These are phyloP conservation scores for Ormosia semicastrata DNA, from an alignment of 306 rosid genomes.

Conservation along the genomic window DNA sequence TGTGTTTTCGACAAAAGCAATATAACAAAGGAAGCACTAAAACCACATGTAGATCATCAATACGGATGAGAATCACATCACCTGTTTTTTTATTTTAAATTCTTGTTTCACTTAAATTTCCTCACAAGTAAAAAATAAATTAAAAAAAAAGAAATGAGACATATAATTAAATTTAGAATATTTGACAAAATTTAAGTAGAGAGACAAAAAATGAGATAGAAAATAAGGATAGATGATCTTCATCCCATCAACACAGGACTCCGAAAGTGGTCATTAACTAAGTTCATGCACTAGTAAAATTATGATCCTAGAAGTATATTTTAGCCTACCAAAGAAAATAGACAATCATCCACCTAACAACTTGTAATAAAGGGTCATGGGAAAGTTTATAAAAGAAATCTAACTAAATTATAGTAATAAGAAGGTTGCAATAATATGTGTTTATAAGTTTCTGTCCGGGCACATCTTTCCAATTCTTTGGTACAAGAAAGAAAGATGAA, in stretches of 20 bases:
- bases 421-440: not conserved
- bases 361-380: conserved; percentile 26
- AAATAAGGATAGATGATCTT: too few species aligned
- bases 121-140: too few species aligned
- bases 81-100: too few species aligned
- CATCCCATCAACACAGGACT: too few species aligned
- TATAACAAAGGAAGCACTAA: not conserved
- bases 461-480: not conserved
- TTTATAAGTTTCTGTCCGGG: not conserved
- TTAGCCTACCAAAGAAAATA: not conserved
- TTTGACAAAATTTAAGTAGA: too few species aligned
- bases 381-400: not conserved
- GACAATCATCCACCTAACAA: not conserved
- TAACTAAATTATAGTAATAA: not conserved
- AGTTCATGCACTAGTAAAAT: not conserved
- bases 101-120: too few species aligned
- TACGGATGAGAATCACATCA: too few species aligned
- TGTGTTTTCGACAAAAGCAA: not conserved
- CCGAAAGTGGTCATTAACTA: not conserved
- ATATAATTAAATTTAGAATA: too few species aligned
- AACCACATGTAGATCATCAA: not conserved
- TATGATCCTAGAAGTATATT: not conserved
- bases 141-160: too few species aligned
- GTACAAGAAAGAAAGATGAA: not conserved
- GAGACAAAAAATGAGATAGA: too few species aligned